Base-by-base conservation (phyloP, 768 basidiomycete genomes). In the Tylopilus felleus region DNA sequence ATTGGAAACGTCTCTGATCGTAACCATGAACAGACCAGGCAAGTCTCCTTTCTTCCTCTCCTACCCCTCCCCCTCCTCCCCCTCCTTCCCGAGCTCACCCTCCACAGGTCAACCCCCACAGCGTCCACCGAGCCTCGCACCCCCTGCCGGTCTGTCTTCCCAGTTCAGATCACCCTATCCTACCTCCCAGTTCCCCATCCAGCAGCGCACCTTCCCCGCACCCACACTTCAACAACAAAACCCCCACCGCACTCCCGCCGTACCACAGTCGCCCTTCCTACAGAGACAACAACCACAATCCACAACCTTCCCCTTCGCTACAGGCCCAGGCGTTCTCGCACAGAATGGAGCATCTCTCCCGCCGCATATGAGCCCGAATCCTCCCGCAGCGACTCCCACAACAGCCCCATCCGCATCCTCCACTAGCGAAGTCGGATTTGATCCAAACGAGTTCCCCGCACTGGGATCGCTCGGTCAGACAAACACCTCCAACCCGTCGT, bases 401-500 rank as follows among this genome's bases (percentile, higher is more conserved):
- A 77, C 73, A 52, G 79, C 84, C 35, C 80, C 83, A 44, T 83
- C 82, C 45, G 79, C 77, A 56, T 84, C 83, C 47, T 86, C 86
- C 25, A 75, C 81, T 31, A 85, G 80, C 68, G 90, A 91, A 65
- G 84, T 88, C 54, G 86, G 85, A 19, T 81, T 91, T 36, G 90
- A 92, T 75, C 89, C 84, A 29, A 90, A 89, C 65, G 90, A 91
- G 71, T 91, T 92, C 62, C 90, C 90, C n/a, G 90, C 88, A 14
- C 80, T 93, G 19, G 90, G 90, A 29, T 75, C 80, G 38, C 84
- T 85, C 40, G 78, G 80, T 14, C 78, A 75, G 55, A 75, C 73
- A 46, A 74, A 68, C 40, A 73, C 57, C 61, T 74, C 65, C 40
- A 77, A 72, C 60, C 73, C 71, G 40, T 65, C 71, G 38, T 54